A percentile compares a stretch with the other conserved stretches of the same genome.
Conservation (phyloP, 2,329 filamentous ascomycete genomes). For the Penicillium capsulatum region DNA sequence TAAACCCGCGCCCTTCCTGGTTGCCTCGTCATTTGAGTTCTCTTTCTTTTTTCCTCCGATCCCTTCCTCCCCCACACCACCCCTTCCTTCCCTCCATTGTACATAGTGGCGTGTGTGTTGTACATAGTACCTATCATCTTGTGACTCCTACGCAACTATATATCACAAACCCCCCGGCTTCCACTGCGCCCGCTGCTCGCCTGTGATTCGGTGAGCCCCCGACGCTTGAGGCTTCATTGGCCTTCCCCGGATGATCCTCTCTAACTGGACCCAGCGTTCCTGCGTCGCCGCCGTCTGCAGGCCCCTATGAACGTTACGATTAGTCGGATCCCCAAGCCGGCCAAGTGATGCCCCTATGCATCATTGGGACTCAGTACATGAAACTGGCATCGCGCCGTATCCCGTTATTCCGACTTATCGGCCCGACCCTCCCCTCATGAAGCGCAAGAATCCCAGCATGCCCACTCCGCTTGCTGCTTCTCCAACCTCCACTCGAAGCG, state of each 20-base stretch:
- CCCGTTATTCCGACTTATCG: conserved; percentile 35
- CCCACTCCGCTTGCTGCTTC: conserved; percentile 16
- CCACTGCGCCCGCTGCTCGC: neutral
- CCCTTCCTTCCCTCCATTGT: conserved; percentile 4
- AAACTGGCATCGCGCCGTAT: conserved; percentile 31
- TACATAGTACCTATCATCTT: conserved; percentile 18
- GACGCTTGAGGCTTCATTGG: neutral
- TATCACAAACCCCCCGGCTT: neutral
- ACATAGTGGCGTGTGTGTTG: conserved; percentile 13
- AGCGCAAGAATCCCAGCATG: conserved; percentile 23
- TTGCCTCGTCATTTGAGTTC: conserved; percentile 12
- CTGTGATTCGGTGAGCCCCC: conserved; percentile 10
- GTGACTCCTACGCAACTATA: conserved; percentile 4
- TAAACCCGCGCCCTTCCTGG: conserved; percentile 14
- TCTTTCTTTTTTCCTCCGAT: conserved; percentile 3
- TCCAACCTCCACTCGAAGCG: conserved; percentile 11
- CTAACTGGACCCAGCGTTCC: conserved; percentile 6
- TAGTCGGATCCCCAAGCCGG: conserved; percentile 17
- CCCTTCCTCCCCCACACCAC: conserved; percentile 2
- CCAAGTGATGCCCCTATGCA: conserved; percentile 29
- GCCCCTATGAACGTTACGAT: conserved; percentile 5
- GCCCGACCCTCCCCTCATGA: conserved; percentile 24
- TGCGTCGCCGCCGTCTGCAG: neutral
- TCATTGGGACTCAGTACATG: conserved; percentile 24
- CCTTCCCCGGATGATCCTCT: conserved; percentile 1